Evolutionary conservation across 345 rosid species (phyloP).

Genomic region (Schrenkiella parvula): DNA sequence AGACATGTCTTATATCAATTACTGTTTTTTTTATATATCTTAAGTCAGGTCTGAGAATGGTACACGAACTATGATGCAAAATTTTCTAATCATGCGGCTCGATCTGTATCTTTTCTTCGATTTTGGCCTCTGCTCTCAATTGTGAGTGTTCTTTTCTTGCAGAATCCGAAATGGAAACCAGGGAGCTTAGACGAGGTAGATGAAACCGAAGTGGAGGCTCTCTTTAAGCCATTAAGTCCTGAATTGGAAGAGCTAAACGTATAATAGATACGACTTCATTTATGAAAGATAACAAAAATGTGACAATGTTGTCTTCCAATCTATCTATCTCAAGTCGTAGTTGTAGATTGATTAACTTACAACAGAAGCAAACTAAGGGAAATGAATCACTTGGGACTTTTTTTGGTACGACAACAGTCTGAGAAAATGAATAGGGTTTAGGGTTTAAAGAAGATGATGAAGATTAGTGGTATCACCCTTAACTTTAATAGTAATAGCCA

Average conservation of each 20-base stretch:
- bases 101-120: neutral
- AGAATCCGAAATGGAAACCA: constrained; percentile 90
- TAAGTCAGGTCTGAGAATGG: neutral
- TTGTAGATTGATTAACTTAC: neutral
- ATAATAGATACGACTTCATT: neutral
- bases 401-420: no score
- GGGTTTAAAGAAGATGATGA: no score
- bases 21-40: no score
- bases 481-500: no score
- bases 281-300: neutral
- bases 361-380: neutral
- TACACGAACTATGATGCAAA: neutral
- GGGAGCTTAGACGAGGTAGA: constrained; percentile 61
- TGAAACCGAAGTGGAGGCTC: constrained; percentile 55
- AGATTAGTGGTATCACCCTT: no score
- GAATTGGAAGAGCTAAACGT: constrained; percentile 54
- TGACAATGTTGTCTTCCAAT: no score
- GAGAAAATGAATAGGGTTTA: no score
- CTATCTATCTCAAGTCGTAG: neutral
- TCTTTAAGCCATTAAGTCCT: constrained; percentile 55
- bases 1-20: neutral
- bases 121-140: neutral
- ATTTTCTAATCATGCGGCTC: neutral
- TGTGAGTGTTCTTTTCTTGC: constrained; percentile 27
- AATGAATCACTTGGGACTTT: no score